Evolutionary conservation across 768 basidiomycete species (phyloP).

Genomic region (Naganishia antarctica): DNA sequence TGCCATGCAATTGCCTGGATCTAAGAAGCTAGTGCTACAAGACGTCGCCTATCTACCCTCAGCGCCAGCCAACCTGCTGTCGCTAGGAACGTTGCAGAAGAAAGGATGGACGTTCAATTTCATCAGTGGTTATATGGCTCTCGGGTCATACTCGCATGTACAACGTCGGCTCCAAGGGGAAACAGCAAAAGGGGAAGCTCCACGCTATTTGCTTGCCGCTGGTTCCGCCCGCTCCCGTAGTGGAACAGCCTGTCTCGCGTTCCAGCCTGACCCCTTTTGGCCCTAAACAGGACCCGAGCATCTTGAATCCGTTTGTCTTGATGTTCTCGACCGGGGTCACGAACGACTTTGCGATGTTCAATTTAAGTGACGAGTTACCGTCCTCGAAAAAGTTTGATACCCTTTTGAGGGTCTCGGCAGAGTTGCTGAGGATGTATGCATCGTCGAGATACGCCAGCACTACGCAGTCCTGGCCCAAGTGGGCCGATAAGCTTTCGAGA

Average conservation of each 20-base stretch:
- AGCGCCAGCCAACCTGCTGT: slow-evolving; percentile 20
- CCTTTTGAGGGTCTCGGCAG: no score
- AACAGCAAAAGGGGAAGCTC: slow-evolving; percentile 8
- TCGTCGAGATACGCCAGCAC: no score
- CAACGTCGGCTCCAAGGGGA: slow-evolving; percentile 10
- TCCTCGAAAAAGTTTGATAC: slow-evolving; percentile 15
- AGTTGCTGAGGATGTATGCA: no score
- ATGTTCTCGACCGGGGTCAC: slow-evolving; percentile 1
- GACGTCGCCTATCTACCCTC: slow-evolving; percentile 5
- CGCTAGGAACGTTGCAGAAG: slow-evolving; percentile 4
- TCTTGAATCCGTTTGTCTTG: not conserved
- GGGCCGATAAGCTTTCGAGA: slow-evolving; percentile 9
- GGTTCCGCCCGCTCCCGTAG: not conserved
- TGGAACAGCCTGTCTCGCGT: not conserved
- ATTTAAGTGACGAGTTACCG: not conserved
- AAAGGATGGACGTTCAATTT: slow-evolving; percentile 10
- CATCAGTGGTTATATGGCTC: not conserved
- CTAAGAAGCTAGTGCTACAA: not conserved
- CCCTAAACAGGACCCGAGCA: slow-evolving; percentile 13
- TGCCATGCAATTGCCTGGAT: not conserved
- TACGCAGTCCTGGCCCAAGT: slow-evolving; percentile 19
- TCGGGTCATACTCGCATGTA: not conserved
- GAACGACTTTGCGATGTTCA: slow-evolving; percentile 25
- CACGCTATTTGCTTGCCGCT: slow-evolving; percentile 9
- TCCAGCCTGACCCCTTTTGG: not conserved